Evolutionary conservation across 2,329 filamentous ascomycete species (phyloP), one percentile per base, ranked within the genome.

Genomic region (Ascochyta pisi): DNA sequence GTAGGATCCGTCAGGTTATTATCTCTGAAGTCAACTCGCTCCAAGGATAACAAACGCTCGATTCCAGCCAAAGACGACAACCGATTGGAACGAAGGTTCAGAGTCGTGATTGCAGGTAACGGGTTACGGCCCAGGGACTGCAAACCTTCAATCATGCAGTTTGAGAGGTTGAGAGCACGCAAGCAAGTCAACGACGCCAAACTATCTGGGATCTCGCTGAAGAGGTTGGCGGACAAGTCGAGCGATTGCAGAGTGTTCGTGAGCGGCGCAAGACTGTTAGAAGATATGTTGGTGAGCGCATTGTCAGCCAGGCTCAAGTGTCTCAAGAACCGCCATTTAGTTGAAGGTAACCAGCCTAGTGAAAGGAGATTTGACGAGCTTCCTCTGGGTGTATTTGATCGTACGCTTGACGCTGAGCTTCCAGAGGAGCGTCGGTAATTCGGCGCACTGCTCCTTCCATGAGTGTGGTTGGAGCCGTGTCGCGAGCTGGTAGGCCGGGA

Each of bases 61-160:
- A 98, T 87, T 2, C 95, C 95, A 27, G 92, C 92, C 56, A 99
- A 84, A 2, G 92, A 96, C 55, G 87, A 84, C 56, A 99, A 83
- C 41, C 93, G 87, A 74, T 99, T 99, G 45, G 87, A 91, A 54
- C 94, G 88, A 51, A 99, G 84, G 69, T 98, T 98, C 54, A 99
- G 81, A 1, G 93, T 93, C 1, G 91, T 96, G 60, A 99, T 96
- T 19, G 95, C 94, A 26, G 95, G 94, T 5, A 99, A 83, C 12
- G 95, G 92, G 68, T 89, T 95, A 61, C 90, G 87, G 2, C 88
- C 88, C 38, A 99, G 81, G 2, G 94, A 96, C 68, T 96, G 90
- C 52, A 99, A 82, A 15, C 92, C 95, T 66, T 94, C 91, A 61
- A 99, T 98, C 93, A 98, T 97, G 82, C 94, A 98, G 69, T 96